Conservation (phyloP, 176 grass and related monocot species). For the Oryza brachyantha region DNA sequence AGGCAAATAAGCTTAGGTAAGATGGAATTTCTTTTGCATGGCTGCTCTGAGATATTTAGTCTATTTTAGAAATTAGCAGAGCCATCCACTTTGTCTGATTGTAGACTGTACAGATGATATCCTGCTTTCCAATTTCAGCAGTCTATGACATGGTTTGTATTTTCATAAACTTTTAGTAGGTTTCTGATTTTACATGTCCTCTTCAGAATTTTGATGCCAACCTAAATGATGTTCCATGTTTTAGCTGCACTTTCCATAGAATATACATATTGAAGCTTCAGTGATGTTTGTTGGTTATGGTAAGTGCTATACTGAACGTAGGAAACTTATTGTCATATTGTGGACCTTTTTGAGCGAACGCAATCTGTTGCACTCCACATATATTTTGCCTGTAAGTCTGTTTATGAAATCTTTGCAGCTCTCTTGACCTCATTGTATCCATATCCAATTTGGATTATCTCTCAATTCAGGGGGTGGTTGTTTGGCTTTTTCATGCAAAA, state of each 20-base stretch:
- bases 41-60: too few species aligned
- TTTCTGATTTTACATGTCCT: neutral
- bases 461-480: too few species aligned
- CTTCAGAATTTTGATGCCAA: neutral
- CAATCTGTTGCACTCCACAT: neutral
- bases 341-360: slow-evolving; percentile 25
- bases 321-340: slow-evolving; percentile 47
- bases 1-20: too few species aligned
- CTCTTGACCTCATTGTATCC: slow-evolving; percentile 21
- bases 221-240: slow-evolving; percentile 28
- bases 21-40: too few species aligned
- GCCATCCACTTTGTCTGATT: slow-evolving; percentile 34
- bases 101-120: slow-evolving; percentile 57
- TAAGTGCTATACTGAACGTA: slow-evolving; percentile 53
- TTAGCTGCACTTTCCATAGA: slow-evolving; percentile 45
- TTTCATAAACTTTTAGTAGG: neutral
- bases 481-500: too few species aligned
- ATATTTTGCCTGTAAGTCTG: slow-evolving; percentile 13
- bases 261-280: slow-evolving; percentile 47
- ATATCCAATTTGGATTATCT: neutral
- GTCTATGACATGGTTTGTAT: slow-evolving; percentile 55
- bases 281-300: slow-evolving; percentile 57
- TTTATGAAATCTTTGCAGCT: slow-evolving; percentile 13
- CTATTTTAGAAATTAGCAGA: slow-evolving; percentile 49
- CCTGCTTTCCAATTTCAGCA: slow-evolving; percentile 52